These are phyloP conservation scores for Cladorrhinum samala DNA, from an alignment of 495 filamentous ascomycete genomes.

Conservation along the genomic window DNA sequence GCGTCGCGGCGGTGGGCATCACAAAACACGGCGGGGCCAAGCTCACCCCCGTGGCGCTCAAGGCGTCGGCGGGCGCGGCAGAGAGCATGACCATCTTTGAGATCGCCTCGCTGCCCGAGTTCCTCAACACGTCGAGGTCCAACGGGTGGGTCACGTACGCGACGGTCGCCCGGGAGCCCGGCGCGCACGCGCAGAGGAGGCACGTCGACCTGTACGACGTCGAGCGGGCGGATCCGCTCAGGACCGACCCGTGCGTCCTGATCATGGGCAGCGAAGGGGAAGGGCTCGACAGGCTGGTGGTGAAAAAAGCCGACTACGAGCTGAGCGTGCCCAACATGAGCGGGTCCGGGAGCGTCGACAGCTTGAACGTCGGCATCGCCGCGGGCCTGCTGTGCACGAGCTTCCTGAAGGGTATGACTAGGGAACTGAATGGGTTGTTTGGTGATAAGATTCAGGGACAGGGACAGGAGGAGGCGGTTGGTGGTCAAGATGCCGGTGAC, in stretches of 20 bases:
- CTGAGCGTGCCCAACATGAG: conserved; percentile 45
- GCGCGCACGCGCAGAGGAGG: conserved; percentile 19
- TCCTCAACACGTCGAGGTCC: conserved; percentile 59
- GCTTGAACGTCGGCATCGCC: conserved; percentile 85
- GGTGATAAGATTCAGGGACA: too few relatives aligned
- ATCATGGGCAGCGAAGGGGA: conserved; percentile 79
- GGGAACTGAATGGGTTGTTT: conserved; percentile 6
- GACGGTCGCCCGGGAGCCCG: conserved; percentile 48
- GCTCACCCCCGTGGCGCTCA: conserved; percentile 69
- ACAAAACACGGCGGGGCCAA: conserved; percentile 62
- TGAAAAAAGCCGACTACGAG: conserved; percentile 55
- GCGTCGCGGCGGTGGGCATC: conserved; percentile 67
- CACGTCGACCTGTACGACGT: conserved; percentile 29
- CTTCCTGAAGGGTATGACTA: conserved; percentile 32
- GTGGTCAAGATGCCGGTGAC: too few relatives aligned
- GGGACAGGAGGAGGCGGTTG: too few relatives aligned
- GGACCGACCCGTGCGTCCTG: conserved; percentile 61
- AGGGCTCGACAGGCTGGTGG: conserved; percentile 58
- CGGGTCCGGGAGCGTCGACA: conserved; percentile 53
- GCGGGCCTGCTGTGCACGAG: conserved; percentile 65
- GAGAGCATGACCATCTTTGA: conserved; percentile 69
- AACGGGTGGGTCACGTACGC: conserved; percentile 83
- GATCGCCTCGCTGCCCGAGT: conserved; percentile 56
- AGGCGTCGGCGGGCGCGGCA: conserved; percentile 79
- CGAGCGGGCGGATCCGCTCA: conserved; percentile 44